Conservation (phyloP, 805 yeast species). For the Saccharomycopsis malanga region DNA sequence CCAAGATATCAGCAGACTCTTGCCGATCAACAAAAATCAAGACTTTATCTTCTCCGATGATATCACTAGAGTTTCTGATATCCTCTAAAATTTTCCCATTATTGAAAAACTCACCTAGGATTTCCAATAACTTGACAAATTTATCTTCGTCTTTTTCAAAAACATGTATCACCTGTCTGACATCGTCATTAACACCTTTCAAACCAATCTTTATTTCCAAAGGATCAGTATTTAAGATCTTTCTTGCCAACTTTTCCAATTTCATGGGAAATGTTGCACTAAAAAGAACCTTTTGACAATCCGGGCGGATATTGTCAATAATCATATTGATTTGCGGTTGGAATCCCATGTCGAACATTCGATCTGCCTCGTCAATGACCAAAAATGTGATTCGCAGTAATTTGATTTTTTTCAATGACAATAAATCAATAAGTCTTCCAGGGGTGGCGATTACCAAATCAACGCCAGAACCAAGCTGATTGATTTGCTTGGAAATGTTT, state of each 20-base stretch:
- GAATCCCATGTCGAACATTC: slow-evolving; percentile 95
- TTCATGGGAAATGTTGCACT: slow-evolving; percentile 90
- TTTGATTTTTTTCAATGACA: slow-evolving; percentile 53
- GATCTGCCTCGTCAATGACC: slow-evolving; percentile 93
- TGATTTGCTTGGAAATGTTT: slow-evolving; percentile 20
- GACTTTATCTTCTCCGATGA: slow-evolving; percentile 38
- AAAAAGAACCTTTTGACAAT: slow-evolving; percentile 80
- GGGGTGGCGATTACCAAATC: slow-evolving; percentile 91
- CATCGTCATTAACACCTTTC: slow-evolving; percentile 73
- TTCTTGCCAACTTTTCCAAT: slow-evolving; percentile 67
- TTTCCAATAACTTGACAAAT: slow-evolving; percentile 44
- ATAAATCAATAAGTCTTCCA: slow-evolving; percentile 83
- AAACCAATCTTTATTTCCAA: slow-evolving; percentile 76
- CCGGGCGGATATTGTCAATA: slow-evolving; percentile 69
- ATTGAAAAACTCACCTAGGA: slow-evolving; percentile 39
- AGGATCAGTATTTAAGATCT: slow-evolving; percentile 50
- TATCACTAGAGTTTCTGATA: slow-evolving; percentile 28
- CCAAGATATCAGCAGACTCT: slow-evolving; percentile 69
- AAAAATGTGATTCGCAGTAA: slow-evolving; percentile 52
- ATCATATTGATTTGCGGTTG: slow-evolving; percentile 91
- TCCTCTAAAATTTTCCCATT: slow-evolving; percentile 1
- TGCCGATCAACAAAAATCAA: slow-evolving; percentile 87
- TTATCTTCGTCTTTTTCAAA: slow-evolving; percentile 48
- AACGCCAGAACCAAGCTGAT: slow-evolving; percentile 3
- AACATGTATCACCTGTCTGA: slow-evolving; percentile 63